Evolutionary conservation across 2,329 filamentous ascomycete genomes (phyloP).

Genomic region (Sporothrix protearum): DNA sequence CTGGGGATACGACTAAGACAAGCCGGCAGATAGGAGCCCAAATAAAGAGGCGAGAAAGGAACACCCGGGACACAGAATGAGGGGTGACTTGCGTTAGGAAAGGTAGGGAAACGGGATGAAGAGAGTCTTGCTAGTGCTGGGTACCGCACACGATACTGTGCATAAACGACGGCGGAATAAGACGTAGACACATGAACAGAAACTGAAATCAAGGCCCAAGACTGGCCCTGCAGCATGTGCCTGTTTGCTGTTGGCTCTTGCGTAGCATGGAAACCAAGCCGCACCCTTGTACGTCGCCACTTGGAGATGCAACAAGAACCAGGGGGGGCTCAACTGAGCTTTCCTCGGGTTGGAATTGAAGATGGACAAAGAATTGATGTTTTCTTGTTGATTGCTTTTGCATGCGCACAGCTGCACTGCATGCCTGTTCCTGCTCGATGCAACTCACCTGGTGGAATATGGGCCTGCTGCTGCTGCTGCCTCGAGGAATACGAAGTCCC

Average conservation of each 20-base stretch:
- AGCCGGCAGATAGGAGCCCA: background rate
- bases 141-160: background rate
- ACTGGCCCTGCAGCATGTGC: background rate
- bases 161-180: background rate
- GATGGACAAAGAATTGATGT: background rate
- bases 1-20: background rate
- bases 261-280: background rate
- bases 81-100: background rate
- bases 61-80: background rate
- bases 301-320: background rate
- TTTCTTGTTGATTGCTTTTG: conserved; percentile 2
- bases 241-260: background rate
- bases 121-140: conserved; percentile 1
- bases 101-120: background rate
- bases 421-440: background rate
- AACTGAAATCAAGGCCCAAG: background rate
- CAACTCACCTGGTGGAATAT: conserved; percentile 15
- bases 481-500: conserved; percentile 26
- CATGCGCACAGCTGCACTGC: background rate
- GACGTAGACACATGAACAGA: background rate
- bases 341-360: background rate
- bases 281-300: conserved; percentile 4
- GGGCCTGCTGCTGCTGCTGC: conserved; percentile 17
- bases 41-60: conserved; percentile 1
- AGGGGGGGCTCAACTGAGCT: background rate